Conservation (phyloP, 75 land plant genomes). For the Azolla pinnata region DNA sequence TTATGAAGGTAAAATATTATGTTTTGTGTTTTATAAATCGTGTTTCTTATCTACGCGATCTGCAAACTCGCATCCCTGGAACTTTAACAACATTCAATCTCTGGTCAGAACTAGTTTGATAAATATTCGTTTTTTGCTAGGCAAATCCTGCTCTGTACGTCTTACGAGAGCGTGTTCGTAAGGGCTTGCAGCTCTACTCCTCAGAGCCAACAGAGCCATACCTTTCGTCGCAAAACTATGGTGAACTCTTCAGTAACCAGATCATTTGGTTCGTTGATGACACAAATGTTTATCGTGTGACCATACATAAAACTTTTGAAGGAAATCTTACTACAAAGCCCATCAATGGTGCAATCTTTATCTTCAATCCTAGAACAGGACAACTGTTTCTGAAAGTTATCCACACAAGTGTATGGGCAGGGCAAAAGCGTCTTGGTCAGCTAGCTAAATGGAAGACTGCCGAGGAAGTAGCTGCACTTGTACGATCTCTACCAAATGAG, state of each 20-base stretch:
- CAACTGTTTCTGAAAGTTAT: conserved; percentile 98
- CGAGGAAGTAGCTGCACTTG: conserved; percentile 98
- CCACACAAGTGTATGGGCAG: conserved; percentile 99
- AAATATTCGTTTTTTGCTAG: conserved; percentile 16
- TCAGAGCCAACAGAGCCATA: conserved; percentile 99
- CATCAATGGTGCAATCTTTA: conserved; percentile 98
- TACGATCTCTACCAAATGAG: conserved; percentile 92
- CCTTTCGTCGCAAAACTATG: conserved; percentile 96
- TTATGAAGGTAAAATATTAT: conserved; percentile 71
- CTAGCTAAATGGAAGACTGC: conserved; percentile 99
- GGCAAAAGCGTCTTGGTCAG: conserved; percentile 99
- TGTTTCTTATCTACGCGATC: neutral
- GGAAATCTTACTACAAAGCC: conserved; percentile 99
- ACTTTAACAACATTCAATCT: no score
- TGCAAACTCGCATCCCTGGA: neutral
- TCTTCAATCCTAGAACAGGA: conserved; percentile 98
- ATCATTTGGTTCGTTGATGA: conserved; percentile 99
- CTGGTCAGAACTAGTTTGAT: no score
- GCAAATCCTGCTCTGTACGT: conserved; percentile 99
- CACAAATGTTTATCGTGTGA: conserved; percentile 98
- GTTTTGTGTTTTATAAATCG: neutral
- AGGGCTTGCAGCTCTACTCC: conserved; percentile 95
- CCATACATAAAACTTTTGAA: conserved; percentile 98
- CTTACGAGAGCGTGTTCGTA: conserved; percentile 87
- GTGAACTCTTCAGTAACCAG: conserved; percentile 98